phyloP scores from a whole-genome alignment of 371 early-diverging fungal species.

The Apophysomyces trapeziformis region DNA sequence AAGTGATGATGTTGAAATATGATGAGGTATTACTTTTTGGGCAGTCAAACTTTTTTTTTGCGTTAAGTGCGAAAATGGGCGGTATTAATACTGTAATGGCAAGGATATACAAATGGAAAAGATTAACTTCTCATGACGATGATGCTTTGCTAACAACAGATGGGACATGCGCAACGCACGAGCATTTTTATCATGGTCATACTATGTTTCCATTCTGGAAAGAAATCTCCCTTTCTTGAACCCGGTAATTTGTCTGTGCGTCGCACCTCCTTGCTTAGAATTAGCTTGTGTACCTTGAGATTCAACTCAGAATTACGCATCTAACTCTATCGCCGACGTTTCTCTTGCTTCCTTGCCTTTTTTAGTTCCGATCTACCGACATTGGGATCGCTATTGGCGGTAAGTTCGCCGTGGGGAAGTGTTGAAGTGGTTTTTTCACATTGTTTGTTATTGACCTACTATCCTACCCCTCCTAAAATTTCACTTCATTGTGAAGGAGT shows the following conservation, averaged over 20 bases:
- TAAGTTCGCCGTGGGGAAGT: constrained; percentile 11
- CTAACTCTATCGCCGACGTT: constrained; percentile 11
- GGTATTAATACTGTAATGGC: background rate
- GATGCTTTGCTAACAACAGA: background rate
- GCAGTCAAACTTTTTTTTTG: constrained; percentile 4
- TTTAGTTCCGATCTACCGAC: constrained; percentile 12
- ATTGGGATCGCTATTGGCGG: constrained; percentile 8
- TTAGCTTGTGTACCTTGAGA: background rate
- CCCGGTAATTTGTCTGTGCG: constrained; percentile 11
- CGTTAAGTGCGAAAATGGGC: background rate
- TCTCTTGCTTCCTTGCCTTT: constrained; percentile 9
- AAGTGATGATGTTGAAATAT: constrained; percentile 8
- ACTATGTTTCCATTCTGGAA: constrained; percentile 9
- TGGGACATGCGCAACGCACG: constrained; percentile 12
- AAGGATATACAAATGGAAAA: background rate
- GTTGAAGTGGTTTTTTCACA: constrained; percentile 7
- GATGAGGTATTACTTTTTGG: constrained; percentile 10
- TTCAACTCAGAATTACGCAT: constrained; percentile 1
- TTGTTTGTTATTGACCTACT: constrained; percentile 7
- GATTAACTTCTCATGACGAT: constrained; percentile 10
- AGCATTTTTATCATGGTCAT: constrained; percentile 9
- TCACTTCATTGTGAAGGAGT: background rate
- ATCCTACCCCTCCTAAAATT: constrained; percentile 10
- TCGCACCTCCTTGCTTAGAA: constrained; percentile 8
- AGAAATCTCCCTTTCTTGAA: constrained; percentile 8